Base-by-base conservation (phyloP, 176 grass and related monocot genomes). In the Rhipidocladum racemiflorum region DNA sequence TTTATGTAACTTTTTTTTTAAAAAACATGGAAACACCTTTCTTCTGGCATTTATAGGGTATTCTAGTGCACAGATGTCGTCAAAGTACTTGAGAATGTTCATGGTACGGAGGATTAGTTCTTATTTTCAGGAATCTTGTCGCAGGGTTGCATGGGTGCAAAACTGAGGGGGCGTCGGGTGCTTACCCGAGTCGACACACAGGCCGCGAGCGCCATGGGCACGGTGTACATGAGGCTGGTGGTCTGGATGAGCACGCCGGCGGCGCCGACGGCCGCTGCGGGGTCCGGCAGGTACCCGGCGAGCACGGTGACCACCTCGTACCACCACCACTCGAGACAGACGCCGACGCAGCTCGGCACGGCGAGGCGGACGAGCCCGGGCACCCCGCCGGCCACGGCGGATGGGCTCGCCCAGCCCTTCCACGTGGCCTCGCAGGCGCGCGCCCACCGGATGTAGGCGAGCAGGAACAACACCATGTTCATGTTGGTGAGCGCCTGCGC, bases 241-340 rank as follows among this genome's bases (percentile, higher is more conserved):
- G 95, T 98, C 76, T 98, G 92, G 64, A 98, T 98, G 61, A 98
- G 92, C n/a, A 98, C 95, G 5, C 92, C 92, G 11, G 96, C 92
- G 7, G 96, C 96, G 27, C 92, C 96, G 3, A 98, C 96, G 10
- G 96, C 90, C 5, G 90, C 86, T 48, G 92, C 78, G 42, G 96
- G 96, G 72, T 98, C 74, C 0, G 87, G 87, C 67, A 98, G 85
- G 89, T 98, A 98, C 0, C 96, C 96, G 16, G 96, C 89, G 17
- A 98, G 91, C n/a, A 98, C 92, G 15, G 96, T 98, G 81, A 98
- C 80, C 2, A 98, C 94, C 92, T 98, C 96, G 73, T 98, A 98
- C 96, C 96, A 98, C 96, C 96, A 98, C 96, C 96, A 98, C 83
- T 98, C 96, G 78, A 98, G 88, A 84, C 96, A 98, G n/a, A 98